Conservation (phyloP, 805 yeast genomes). For the Wickerhamiella siamensis region DNA sequence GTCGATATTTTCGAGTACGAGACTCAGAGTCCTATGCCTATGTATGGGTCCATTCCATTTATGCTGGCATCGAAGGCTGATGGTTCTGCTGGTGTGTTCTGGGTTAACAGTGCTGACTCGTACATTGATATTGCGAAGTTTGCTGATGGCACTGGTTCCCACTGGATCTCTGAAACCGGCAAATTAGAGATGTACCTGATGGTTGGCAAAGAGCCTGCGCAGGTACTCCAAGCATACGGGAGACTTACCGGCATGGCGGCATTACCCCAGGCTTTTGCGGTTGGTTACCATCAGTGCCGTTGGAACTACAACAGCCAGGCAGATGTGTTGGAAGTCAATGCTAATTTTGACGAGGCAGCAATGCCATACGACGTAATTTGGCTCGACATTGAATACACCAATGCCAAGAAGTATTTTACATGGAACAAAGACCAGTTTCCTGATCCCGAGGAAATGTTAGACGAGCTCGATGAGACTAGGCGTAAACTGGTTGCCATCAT, state of each 20-base stretch:
- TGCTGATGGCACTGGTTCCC: conserved; percentile 34
- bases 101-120: conserved; percentile 91
- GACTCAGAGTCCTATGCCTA: conserved; percentile 64
- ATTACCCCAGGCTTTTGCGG: conserved; percentile 62
- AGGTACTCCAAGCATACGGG: conserved; percentile 48
- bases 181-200: conserved; percentile 59
- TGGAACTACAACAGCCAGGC: conserved; percentile 90
- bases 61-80: conserved; percentile 52
- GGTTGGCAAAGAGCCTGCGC: conserved; percentile 42
- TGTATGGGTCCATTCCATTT: conserved; percentile 92
- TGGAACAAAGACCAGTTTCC: conserved; percentile 73
- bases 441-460: conserved; percentile 54
- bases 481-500: conserved; percentile 72
- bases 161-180: conserved; percentile 93
- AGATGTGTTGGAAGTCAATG: conserved; percentile 63
- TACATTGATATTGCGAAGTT: conserved; percentile 52
- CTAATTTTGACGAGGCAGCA: conserved; percentile 52
- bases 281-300: conserved; percentile 92
- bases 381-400: conserved; percentile 90
- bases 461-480: conserved; percentile 50
- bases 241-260: conserved; percentile 55
- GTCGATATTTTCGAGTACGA: conserved; percentile 95
- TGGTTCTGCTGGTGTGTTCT: conserved; percentile 61
- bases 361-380: conserved; percentile 88
- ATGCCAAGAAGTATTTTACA: conserved; percentile 74